Evolutionary conservation across 768 basidiomycete species (phyloP).

Genomic region (Dacryopinax spathularia): DNA sequence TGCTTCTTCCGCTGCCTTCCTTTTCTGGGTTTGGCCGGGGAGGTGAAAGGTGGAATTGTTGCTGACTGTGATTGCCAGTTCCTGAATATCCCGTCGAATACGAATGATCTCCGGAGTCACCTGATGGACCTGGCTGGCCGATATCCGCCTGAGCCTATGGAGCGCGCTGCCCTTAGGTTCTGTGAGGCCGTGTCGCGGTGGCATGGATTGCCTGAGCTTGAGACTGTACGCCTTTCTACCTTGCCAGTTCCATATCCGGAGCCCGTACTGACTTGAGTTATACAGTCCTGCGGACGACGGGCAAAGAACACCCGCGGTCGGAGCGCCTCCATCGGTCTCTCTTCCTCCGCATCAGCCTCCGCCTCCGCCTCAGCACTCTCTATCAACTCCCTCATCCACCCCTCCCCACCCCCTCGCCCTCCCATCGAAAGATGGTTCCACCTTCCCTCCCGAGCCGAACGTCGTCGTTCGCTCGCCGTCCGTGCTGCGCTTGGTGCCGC

Average conservation of each 20-base stretch:
- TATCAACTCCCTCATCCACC: conserved; percentile 8
- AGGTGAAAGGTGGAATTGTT: too few species aligned
- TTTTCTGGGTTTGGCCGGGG: too few species aligned
- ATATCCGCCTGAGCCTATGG: conserved; percentile 69
- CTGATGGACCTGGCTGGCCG: conserved; percentile 67
- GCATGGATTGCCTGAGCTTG: conserved; percentile 70
- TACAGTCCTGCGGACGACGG: neutral
- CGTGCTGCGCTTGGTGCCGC: conserved; percentile 3
- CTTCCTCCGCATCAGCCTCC: neutral
- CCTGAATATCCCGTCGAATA: conserved; percentile 54
- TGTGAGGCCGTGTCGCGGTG: conserved; percentile 70
- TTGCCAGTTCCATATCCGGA: neutral
- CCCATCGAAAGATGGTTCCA: conserved; percentile 8
- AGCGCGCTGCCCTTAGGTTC: conserved; percentile 61
- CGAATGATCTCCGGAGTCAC: conserved; percentile 62
- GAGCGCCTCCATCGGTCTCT: neutral
- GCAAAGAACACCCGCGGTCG: neutral
- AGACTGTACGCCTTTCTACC: conserved; percentile 12
- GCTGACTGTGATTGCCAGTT: conserved; percentile 39
- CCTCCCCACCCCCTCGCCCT: conserved; percentile 4
- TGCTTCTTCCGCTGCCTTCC: too few species aligned
- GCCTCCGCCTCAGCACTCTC: conserved; percentile 4
- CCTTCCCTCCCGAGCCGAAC: neutral
- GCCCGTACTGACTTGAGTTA: neutral
- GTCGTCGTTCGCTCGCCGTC: neutral